Percentiles rank a stretch among this genome's conserved stretches.
Conservation (phyloP, 345 rosid species). For the Bruguiera sexangula region DNA sequence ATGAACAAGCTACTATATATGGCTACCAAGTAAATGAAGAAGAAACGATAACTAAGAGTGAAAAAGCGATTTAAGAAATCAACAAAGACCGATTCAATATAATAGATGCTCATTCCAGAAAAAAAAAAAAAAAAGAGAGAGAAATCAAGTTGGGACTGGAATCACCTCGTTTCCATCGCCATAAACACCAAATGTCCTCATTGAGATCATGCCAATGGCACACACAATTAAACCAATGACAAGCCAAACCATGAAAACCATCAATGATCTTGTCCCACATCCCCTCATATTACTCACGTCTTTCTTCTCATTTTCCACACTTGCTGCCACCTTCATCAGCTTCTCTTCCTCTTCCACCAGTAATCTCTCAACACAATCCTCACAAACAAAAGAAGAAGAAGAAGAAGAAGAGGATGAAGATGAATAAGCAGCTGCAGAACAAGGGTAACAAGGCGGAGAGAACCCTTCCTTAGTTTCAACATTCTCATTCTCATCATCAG, state of each 20-base stretch:
- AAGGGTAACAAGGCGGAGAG: neutral
- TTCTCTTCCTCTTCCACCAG: slow-evolving; percentile 7
- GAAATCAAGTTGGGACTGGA: slow-evolving; percentile 40
- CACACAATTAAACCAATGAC: slow-evolving; percentile 7
- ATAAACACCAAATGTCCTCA: slow-evolving; percentile 5
- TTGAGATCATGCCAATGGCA: slow-evolving; percentile 18
- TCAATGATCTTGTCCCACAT: neutral
- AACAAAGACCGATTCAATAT: neutral
- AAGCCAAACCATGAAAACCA: slow-evolving; percentile 15
- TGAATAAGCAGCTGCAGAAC: neutral
- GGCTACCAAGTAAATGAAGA: no score
- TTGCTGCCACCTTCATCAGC: neutral
- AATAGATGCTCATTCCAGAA: neutral
- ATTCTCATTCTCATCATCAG: slow-evolving; percentile 15
- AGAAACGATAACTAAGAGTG: no score
- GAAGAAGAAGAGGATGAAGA: slow-evolving; percentile 8
- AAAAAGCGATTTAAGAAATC: neutral
- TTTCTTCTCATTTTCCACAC: slow-evolving; percentile 3
- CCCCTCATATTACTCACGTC: neutral
- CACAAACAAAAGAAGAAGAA: slow-evolving; percentile 9
- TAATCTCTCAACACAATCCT: slow-evolving; percentile 15
- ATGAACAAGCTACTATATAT: no score
- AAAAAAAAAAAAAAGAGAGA: no score
- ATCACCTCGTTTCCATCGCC: slow-evolving; percentile 17
- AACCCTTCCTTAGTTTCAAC: neutral